These are phyloP conservation scores for Patellifolia procumbens DNA, from an alignment of 179 eudicot species.

Conservation along the genomic window DNA sequence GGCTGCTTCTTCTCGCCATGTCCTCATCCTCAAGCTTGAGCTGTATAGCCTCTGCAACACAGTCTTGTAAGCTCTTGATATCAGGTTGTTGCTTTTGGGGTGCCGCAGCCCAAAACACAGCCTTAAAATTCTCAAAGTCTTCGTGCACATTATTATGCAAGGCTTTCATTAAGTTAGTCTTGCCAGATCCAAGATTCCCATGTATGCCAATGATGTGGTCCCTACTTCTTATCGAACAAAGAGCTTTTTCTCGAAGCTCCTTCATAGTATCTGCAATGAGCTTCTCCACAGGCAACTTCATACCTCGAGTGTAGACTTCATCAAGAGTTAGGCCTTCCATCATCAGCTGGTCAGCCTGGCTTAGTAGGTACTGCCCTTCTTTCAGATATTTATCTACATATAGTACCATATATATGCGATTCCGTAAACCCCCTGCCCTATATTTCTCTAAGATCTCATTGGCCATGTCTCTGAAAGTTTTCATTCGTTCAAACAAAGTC, in stretches of 20 bases:
- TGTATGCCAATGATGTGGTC: constrained; percentile 8
- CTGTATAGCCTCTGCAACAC: not conserved
- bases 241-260: not conserved
- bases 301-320: constrained; percentile 8
- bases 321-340: not conserved
- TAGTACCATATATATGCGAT: not conserved
- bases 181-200: constrained; percentile 14
- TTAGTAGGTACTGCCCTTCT: constrained; percentile 9
- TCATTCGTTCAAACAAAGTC: not conserved
- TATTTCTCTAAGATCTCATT: not conserved
- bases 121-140: constrained; percentile 4
- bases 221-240: not conserved
- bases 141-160: constrained; percentile 7
- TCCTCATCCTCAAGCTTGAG: constrained; percentile 18
- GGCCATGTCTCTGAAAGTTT: not conserved
- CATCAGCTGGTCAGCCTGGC: not conserved
- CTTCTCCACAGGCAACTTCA: not conserved
- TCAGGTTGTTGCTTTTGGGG: constrained; percentile 5
- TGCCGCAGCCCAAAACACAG: constrained; percentile 13
- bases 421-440: not conserved
- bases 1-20: constrained; percentile 1
- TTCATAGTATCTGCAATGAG: constrained; percentile 9
- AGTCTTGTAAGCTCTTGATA: constrained; percentile 12
- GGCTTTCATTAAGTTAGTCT: constrained; percentile 11
- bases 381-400: not conserved